A percentile compares a stretch with the other conserved stretches of the same genome.
phyloP scores from a whole-genome alignment of 164 flowering plant species.

The Houttuynia cordata region DNA sequence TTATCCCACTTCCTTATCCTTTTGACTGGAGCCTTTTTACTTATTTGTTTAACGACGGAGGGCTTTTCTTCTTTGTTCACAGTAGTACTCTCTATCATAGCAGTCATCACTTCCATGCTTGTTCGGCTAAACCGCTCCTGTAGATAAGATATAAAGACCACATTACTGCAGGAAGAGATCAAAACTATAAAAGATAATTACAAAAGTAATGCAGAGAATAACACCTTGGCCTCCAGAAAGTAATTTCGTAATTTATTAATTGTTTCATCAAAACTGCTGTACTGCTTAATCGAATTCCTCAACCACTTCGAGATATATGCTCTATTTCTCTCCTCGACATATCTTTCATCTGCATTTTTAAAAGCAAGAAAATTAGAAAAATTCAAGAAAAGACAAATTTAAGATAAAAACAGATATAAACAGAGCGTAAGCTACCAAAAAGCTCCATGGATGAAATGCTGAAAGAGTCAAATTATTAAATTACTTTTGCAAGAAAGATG shows the following conservation, averaged over 20 bases:
- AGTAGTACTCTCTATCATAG: slow-evolving; percentile 12
- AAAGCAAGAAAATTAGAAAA: not conserved
- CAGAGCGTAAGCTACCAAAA: not conserved
- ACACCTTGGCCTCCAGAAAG: slow-evolving; percentile 60
- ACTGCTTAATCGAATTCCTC: slow-evolving; percentile 57
- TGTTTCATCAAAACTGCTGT: slow-evolving; percentile 48
- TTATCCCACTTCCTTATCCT: slow-evolving; percentile 18
- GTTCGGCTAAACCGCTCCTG: slow-evolving; percentile 42
- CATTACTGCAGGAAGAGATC: not conserved
- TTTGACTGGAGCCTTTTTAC: slow-evolving; percentile 15
- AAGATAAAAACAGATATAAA: no score
- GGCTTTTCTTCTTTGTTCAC: slow-evolving; percentile 8
- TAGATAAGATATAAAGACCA: not conserved
- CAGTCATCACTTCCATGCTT: not conserved
- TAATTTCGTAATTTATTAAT: slow-evolving; percentile 48
- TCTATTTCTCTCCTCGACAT: slow-evolving; percentile 51
- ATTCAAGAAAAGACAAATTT: not conserved
- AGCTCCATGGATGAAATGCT: not conserved
- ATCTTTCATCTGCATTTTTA: slow-evolving; percentile 70
- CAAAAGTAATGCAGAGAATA: not conserved
- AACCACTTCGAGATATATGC: slow-evolving; percentile 85
- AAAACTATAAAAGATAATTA: not conserved
- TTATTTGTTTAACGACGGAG: slow-evolving; percentile 3
- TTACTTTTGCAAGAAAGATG: no score
- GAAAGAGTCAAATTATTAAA: no score